Percentiles rank a stretch among this genome's conserved stretches.
These are phyloP conservation scores for Fraxinus floribunda DNA, from an alignment of 305 asterid genomes.

Conservation along the genomic window DNA sequence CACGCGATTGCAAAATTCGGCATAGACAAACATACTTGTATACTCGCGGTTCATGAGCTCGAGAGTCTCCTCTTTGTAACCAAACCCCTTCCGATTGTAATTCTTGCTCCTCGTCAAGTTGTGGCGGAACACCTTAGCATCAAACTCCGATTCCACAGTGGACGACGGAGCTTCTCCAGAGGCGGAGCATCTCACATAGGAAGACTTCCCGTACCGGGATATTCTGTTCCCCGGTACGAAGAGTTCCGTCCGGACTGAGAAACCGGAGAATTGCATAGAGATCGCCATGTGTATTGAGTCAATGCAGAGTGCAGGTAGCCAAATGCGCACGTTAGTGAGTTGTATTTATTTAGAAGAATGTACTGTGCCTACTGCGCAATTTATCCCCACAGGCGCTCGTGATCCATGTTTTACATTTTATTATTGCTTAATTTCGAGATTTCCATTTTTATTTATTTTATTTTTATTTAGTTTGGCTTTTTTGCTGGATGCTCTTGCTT, in stretches of 20 bases:
- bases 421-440: neutral
- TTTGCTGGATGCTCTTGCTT: neutral
- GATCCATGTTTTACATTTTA: slow-evolving; percentile 20
- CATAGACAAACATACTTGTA: slow-evolving; percentile 57
- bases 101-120: slow-evolving; percentile 85
- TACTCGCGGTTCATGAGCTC: slow-evolving; percentile 80
- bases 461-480: neutral
- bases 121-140: slow-evolving; percentile 75
- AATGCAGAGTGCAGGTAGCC: neutral
- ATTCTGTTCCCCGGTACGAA: slow-evolving; percentile 55
- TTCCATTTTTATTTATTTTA: neutral
- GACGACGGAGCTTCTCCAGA: slow-evolving; percentile 48
- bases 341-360: neutral
- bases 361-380: slow-evolving; percentile 15
- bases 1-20: neutral
- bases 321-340: neutral
- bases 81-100: slow-evolving; percentile 91
- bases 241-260: slow-evolving; percentile 43
- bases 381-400: slow-evolving; percentile 25
- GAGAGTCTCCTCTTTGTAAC: slow-evolving; percentile 68
- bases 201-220: slow-evolving; percentile 43
- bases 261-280: slow-evolving; percentile 63
- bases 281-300: slow-evolving; percentile 51
- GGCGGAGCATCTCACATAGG: slow-evolving; percentile 63
- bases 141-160: slow-evolving; percentile 58